Percentiles rank a stretch among this genome's conserved stretches.
Conservation (phyloP, 441 rosid genomes). For the Gossypium lobatum region DNA sequence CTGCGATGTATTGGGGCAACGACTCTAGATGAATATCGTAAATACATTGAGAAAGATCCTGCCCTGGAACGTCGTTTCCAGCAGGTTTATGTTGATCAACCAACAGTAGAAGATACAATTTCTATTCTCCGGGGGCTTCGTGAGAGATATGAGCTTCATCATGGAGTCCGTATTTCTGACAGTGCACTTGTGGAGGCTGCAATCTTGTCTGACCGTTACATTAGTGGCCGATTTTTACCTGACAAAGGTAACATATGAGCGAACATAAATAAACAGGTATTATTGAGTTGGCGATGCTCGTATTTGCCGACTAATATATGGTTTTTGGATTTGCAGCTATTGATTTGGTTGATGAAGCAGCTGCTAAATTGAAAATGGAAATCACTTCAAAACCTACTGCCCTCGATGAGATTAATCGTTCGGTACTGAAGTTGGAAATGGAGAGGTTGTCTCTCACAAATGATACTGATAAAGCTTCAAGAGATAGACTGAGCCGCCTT, state of each 20-base stretch:
- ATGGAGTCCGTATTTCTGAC: conserved; percentile 91
- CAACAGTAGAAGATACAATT: conserved; percentile 76
- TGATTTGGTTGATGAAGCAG: conserved; percentile 97
- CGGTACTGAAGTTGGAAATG: conserved; percentile 90
- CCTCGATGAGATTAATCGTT: conserved; percentile 88
- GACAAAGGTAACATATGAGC: conserved; percentile 63
- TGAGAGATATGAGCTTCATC: conserved; percentile 91
- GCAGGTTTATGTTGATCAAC: conserved; percentile 93
- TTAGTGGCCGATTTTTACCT: conserved; percentile 87
- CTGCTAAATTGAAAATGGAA: conserved; percentile 92
- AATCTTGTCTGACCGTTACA: conserved; percentile 82
- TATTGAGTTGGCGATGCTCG: background rate
- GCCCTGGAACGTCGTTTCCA: conserved; percentile 95
- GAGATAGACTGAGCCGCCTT: conserved; percentile 72
- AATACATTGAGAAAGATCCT: conserved; percentile 91
- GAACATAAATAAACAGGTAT: background rate
- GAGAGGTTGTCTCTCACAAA: conserved; percentile 84
- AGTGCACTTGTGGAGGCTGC: conserved; percentile 95
- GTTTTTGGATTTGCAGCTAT: conserved; percentile 53
- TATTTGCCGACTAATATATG: conserved; percentile 1
- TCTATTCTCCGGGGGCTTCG: conserved; percentile 87
- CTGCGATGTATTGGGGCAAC: conserved; percentile 94
- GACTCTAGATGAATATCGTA: conserved; percentile 81
- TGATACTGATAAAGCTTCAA: conserved; percentile 81
- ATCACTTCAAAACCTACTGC: conserved; percentile 96